Conservation (phyloP, 768 basidiomycete genomes). For the Tricholomella constricta region DNA sequence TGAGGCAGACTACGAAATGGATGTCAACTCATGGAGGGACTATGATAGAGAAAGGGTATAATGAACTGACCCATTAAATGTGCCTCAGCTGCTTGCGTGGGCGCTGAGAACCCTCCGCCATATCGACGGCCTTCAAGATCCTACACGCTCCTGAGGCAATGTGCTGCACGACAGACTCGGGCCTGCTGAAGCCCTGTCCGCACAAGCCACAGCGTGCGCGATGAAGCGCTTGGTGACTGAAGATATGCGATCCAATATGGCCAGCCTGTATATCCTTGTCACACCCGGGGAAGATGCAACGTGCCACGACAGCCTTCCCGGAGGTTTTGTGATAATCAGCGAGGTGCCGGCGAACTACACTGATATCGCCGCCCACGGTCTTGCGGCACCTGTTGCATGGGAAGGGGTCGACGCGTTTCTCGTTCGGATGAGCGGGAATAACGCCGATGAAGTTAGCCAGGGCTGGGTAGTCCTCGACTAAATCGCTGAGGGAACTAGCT, state of each 20-base stretch:
- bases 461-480: not conserved
- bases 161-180: not conserved
- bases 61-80: not conserved
- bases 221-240: not conserved
- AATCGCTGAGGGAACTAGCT: not conserved
- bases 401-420: not conserved
- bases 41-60: not conserved
- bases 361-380: not conserved
- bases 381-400: not conserved
- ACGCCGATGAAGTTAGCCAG: not conserved
- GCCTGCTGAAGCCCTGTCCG: not conserved
- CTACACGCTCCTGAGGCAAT: not conserved
- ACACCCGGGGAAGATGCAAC: constrained; percentile 1
- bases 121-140: not conserved
- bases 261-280: not conserved
- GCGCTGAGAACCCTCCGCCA: not conserved
- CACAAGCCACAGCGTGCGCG: not conserved
- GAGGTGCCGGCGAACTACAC: not conserved
- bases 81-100: not conserved
- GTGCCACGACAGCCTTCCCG: not conserved
- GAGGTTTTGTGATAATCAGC: not conserved
- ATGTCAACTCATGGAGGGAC: not conserved
- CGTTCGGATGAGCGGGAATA: not conserved
- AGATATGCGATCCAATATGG: not conserved
- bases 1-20: not conserved